Conservation (phyloP, 176 grass and related monocot species). For the Rhynchospora tenuis region DNA sequence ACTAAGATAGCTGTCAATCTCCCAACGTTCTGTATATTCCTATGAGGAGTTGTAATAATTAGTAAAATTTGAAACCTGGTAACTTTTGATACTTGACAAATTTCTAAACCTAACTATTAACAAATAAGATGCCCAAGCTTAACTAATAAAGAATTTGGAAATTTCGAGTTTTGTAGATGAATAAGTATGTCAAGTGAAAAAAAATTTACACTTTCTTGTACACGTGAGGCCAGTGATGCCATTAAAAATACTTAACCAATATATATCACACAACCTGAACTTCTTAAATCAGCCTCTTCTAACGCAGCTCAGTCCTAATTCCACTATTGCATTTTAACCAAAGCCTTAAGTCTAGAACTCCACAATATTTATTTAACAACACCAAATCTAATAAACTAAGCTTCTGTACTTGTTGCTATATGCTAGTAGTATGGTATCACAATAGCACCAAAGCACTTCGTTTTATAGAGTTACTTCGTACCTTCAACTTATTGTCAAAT, state of each 20-base stretch:
- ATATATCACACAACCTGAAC: neutral
- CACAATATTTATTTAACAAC: neutral
- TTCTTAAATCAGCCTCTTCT: neutral
- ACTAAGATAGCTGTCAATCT: constrained; percentile 83
- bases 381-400: neutral
- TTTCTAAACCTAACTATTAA: neutral
- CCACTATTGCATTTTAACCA: neutral
- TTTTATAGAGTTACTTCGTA: constrained; percentile 22
- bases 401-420: neutral
- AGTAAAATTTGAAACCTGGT: constrained; percentile 8
- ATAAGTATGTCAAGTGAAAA: neutral
- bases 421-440: neutral
- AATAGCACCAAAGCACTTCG: neutral
- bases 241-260: neutral
- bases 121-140: neutral
- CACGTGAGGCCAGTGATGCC: too few relatives aligned
- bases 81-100: neutral
- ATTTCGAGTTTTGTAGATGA: neutral
- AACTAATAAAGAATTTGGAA: neutral
- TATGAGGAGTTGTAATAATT: constrained; percentile 27
- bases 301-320: neutral
- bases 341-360: neutral
- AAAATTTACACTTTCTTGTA: too few relatives aligned
- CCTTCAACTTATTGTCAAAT: constrained; percentile 96
- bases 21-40: constrained; percentile 96